These are phyloP conservation scores for Penicillium longicatenatum DNA, from an alignment of 495 filamentous ascomycete genomes.

Conservation along the genomic window DNA sequence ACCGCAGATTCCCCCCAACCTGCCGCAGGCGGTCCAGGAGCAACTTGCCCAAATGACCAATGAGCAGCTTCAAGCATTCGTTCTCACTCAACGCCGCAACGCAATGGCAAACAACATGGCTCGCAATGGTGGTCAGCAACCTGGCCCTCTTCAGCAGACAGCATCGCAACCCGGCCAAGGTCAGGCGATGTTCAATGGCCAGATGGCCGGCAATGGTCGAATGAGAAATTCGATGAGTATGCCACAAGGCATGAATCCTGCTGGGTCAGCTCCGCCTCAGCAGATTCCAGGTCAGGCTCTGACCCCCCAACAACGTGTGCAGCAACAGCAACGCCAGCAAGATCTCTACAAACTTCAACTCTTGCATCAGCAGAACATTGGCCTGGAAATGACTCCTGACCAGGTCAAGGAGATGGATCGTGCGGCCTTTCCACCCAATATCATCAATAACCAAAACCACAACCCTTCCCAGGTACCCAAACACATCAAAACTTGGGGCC, in stretches of 20 bases:
- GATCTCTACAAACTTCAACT: conserved; percentile 40
- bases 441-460: conserved; percentile 32
- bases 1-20: conserved; percentile 35
- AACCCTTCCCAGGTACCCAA: conserved; percentile 49
- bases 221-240: conserved; percentile 37
- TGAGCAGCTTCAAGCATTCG: conserved; percentile 38
- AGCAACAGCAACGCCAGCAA: conserved; percentile 37
- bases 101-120: conserved; percentile 32
- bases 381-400: conserved; percentile 44
- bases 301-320: conserved; percentile 36
- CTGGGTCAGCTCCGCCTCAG: conserved; percentile 32
- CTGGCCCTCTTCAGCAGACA: conserved; percentile 34
- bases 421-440: conserved; percentile 38
- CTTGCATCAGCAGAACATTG: conserved; percentile 44
- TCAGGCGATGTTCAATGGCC: conserved; percentile 40
- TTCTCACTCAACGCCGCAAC: conserved; percentile 40
- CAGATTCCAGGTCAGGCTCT: conserved; percentile 40
- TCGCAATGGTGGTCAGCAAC: conserved; percentile 29
- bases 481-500: conserved; percentile 69
- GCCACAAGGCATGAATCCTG: conserved; percentile 36
- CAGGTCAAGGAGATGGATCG: conserved; percentile 53
- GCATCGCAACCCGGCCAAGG: conserved; percentile 38
- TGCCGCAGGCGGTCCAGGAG: conserved; percentile 39
- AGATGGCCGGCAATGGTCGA: conserved; percentile 35
- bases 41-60: conserved; percentile 36